phyloP scores from a whole-genome alignment of 2,329 filamentous ascomycete species.

The Fusarium virguliforme region DNA sequence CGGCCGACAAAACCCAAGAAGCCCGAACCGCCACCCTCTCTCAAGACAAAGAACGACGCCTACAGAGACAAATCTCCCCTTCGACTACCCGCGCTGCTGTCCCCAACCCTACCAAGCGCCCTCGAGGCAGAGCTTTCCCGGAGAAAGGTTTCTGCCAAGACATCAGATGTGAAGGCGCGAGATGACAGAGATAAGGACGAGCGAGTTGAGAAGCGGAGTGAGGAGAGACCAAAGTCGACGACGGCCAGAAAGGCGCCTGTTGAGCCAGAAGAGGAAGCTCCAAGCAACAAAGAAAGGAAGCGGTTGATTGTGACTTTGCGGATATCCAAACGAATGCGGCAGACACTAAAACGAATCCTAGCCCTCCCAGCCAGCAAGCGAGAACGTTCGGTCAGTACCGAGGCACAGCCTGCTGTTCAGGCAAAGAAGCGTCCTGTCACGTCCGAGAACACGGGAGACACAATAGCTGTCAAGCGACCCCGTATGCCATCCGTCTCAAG shows the following conservation, averaged over 20 bases:
- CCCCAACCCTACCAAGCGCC: constrained; percentile 69
- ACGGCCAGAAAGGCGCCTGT: constrained; percentile 50
- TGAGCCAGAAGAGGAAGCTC: constrained; percentile 54
- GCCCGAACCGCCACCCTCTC: constrained; percentile 46
- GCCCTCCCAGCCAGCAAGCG: constrained; percentile 59
- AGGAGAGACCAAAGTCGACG: constrained; percentile 42
- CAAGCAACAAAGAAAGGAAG: constrained; percentile 46
- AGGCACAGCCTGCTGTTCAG: constrained; percentile 53
- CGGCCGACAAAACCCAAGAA: constrained; percentile 54
- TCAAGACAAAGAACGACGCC: constrained; percentile 50
- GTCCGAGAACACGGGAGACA: constrained; percentile 57
- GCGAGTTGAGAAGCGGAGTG: constrained; percentile 36
- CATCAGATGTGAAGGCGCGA: constrained; percentile 29
- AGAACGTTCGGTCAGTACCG: constrained; percentile 58
- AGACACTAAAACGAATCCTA: constrained; percentile 64
- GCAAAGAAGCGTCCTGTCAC: constrained; percentile 68
- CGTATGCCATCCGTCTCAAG: constrained; percentile 60
- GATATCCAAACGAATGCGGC: constrained; percentile 64
- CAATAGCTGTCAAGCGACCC: constrained; percentile 61
- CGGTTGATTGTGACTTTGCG: constrained; percentile 64
- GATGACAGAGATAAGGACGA: constrained; percentile 47
- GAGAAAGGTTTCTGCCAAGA: constrained; percentile 52
- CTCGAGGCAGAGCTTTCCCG: constrained; percentile 62
- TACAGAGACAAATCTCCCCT: constrained; percentile 60
- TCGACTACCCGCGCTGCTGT: constrained; percentile 67